Conservation (phyloP, 345 rosid species). For the Alliaria petiolata region DNA sequence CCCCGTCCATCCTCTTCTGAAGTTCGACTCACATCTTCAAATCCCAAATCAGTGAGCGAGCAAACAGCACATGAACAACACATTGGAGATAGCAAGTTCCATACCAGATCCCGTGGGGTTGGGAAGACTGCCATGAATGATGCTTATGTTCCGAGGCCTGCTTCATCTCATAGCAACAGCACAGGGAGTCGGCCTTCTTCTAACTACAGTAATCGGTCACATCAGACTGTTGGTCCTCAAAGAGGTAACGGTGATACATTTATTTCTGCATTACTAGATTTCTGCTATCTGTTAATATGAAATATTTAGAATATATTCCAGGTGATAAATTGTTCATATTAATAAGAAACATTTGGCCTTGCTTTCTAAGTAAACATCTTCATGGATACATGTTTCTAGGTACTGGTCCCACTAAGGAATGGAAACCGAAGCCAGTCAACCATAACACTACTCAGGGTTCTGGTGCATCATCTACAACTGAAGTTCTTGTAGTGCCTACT, state of each 20-base stretch:
- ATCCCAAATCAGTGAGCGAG: slow-evolving; percentile 58
- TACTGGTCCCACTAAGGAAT: slow-evolving; percentile 67
- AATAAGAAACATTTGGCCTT: not conserved
- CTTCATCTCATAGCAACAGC: slow-evolving; percentile 52
- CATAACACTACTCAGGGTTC: slow-evolving; percentile 45
- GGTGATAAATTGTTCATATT: not conserved
- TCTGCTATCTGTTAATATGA: not conserved
- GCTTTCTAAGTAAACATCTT: not conserved
- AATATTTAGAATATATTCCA: not conserved
- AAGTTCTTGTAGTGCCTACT: slow-evolving; percentile 39
- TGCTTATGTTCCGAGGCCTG: slow-evolving; percentile 46
- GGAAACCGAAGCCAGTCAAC: slow-evolving; percentile 83
- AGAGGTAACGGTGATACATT: slow-evolving; percentile 47
- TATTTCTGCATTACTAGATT: not conserved
- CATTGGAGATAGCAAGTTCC: slow-evolving; percentile 44
- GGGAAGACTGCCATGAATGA: slow-evolving; percentile 50
- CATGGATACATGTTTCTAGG: slow-evolving; percentile 32
- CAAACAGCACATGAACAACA: slow-evolving; percentile 41
- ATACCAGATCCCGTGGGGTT: slow-evolving; percentile 49
- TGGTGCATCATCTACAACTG: slow-evolving; percentile 48
- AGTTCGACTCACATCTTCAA: slow-evolving; percentile 54
- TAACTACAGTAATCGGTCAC: slow-evolving; percentile 65
- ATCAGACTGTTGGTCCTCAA: slow-evolving; percentile 54
- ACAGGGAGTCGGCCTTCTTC: slow-evolving; percentile 71
- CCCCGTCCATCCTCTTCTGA: slow-evolving; percentile 51